Evolutionary conservation across 805 yeast species (phyloP).

Genomic region (Zygosaccharomyces siamensis): DNA sequence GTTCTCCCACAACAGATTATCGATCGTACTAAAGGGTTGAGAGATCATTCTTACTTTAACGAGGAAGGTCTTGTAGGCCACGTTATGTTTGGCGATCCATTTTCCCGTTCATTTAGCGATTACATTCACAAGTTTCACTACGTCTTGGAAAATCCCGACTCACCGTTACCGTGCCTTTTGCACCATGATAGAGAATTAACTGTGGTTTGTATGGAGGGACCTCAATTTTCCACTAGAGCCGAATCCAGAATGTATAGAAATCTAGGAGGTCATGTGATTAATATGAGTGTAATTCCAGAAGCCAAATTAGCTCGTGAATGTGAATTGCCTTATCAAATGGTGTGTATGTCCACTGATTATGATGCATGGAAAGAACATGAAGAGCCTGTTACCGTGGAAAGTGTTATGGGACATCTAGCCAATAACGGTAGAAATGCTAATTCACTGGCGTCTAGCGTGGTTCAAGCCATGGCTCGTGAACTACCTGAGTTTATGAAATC

Average conservation of each 20-base stretch:
- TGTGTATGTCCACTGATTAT: conserved; percentile 98
- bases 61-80: conserved; percentile 95
- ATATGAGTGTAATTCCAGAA: conserved; percentile 97
- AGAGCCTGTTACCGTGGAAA: conserved; percentile 97
- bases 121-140: conserved; percentile 58
- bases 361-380: conserved; percentile 97
- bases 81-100: conserved; percentile 96
- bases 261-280: conserved; percentile 93
- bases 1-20: conserved; percentile 95
- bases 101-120: conserved; percentile 67
- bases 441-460: conserved; percentile 61
- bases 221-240: conserved; percentile 94
- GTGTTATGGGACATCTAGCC: conserved; percentile 83
- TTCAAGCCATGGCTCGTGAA: conserved; percentile 61
- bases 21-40: conserved; percentile 93
- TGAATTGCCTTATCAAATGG: conserved; percentile 94
- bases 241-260: conserved; percentile 81
- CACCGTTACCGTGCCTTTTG: conserved; percentile 59
- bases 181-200: conserved; percentile 68
- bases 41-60: conserved; percentile 78
- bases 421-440: conserved; percentile 88
- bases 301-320: conserved; percentile 96
- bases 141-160: conserved; percentile 50
- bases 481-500: conserved; percentile 50
- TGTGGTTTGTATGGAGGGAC: conserved; percentile 97